Evolutionary conservation across 805 yeast species (phyloP).

Genomic region (Vanderwaltozyma tropicalis): DNA sequence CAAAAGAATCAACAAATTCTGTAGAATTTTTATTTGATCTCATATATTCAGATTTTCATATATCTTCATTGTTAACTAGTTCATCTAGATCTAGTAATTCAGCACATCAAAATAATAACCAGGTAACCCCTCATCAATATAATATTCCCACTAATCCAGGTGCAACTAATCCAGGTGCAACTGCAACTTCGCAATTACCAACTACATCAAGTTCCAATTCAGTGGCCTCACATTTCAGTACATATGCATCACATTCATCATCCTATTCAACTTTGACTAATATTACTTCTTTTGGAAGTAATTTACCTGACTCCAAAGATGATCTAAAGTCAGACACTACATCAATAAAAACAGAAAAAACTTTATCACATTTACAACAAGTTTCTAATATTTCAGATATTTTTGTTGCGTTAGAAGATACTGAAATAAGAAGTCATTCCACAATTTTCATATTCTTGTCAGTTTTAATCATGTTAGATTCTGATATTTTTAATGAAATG

Average conservation of each 20-base stretch:
- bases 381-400: constrained; percentile 9
- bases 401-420: constrained; percentile 6
- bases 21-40: constrained; percentile 13
- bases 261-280: too few species aligned
- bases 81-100: neutral
- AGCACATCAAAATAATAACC: neutral
- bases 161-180: neutral
- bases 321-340: too few species aligned
- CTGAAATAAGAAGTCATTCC: constrained; percentile 11
- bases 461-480: constrained; percentile 12
- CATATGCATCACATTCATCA: neutral
- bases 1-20: neutral
- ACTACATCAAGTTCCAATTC: too few species aligned
- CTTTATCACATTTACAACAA: neutral
- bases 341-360: too few species aligned
- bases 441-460: constrained; percentile 13
- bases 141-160: too few species aligned
- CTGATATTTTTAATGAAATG: constrained; percentile 11
- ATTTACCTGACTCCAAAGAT: too few species aligned
- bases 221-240: too few species aligned
- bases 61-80: constrained; percentile 8
- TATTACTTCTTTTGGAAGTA: too few species aligned
- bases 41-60: constrained; percentile 11
- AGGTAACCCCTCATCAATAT: too few species aligned
- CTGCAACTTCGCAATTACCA: too few species aligned